Conservation (phyloP, 2,329 filamentous ascomycete genomes). For the Botrytis squamosa region DNA sequence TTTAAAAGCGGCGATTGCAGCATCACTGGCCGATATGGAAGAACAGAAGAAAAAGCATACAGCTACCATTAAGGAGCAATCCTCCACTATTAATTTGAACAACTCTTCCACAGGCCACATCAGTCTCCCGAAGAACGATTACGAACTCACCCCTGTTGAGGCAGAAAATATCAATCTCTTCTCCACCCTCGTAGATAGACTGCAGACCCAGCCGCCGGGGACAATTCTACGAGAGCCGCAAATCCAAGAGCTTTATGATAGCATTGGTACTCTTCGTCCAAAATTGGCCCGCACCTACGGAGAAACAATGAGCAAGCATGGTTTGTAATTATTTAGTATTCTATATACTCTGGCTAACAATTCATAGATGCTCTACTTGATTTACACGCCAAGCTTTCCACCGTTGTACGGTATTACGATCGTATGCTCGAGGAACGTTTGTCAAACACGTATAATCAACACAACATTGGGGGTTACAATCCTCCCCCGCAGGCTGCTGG, state of each 20-base stretch:
- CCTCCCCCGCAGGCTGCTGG: slow-evolving; percentile 51
- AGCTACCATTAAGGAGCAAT: slow-evolving; percentile 77
- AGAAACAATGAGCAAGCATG: slow-evolving; percentile 99
- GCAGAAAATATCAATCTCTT: slow-evolving; percentile 98
- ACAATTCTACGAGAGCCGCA: slow-evolving; percentile 96
- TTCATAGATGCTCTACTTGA: slow-evolving; percentile 82
- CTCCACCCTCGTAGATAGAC: slow-evolving; percentile 84
- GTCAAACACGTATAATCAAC: slow-evolving; percentile 87
- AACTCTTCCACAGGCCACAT: slow-evolving; percentile 51
- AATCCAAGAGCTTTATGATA: slow-evolving; percentile 97
- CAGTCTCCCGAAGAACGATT: slow-evolving; percentile 78
- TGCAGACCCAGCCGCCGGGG: slow-evolving; percentile 92
- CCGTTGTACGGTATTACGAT: slow-evolving; percentile 96
- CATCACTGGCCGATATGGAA: slow-evolving; percentile 94
- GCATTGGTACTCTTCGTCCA: slow-evolving; percentile 87
- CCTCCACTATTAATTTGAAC: slow-evolving; percentile 52
- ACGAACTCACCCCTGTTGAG: slow-evolving; percentile 89
- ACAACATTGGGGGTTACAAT: slow-evolving; percentile 65
- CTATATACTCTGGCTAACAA: slow-evolving; percentile 24
- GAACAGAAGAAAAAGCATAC: slow-evolving; percentile 93
- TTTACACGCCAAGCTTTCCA: slow-evolving; percentile 90
- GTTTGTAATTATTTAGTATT: slow-evolving; percentile 48
- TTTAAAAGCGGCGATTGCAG: slow-evolving; percentile 90
- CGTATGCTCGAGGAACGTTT: slow-evolving; percentile 95
- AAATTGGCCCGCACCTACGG: slow-evolving; percentile 95